phyloP scores from a whole-genome alignment of 352 stramenopile genomes.

The Halophytophthora batemanensis region DNA sequence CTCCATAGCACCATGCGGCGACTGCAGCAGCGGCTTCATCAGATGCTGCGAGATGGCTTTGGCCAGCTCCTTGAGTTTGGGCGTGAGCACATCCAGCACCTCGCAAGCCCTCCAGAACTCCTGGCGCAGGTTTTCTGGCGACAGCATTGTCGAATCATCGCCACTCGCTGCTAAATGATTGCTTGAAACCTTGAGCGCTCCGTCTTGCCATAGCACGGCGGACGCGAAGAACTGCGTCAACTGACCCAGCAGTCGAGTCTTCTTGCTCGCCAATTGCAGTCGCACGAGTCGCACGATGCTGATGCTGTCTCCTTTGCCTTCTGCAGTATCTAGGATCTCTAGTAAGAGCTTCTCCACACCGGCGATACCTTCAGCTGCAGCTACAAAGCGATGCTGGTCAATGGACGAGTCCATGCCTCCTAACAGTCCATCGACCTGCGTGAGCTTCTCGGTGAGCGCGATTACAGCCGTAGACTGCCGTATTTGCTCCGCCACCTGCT shows the following conservation, averaged over 20 bases:
- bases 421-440: slow-evolving; percentile 48
- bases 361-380: slow-evolving; percentile 37
- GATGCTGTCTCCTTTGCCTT: slow-evolving; percentile 8
- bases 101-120: slow-evolving; percentile 65
- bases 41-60: slow-evolving; percentile 47
- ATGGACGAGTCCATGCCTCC: slow-evolving; percentile 46
- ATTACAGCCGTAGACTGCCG: slow-evolving; percentile 64
- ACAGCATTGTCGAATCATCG: slow-evolving; percentile 1
- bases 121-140: slow-evolving; percentile 17
- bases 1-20: slow-evolving; percentile 14
- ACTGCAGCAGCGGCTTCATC: slow-evolving; percentile 48
- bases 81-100: slow-evolving; percentile 37
- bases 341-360: slow-evolving; percentile 35
- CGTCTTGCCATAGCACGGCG: slow-evolving; percentile 39
- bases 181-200: slow-evolving; percentile 28
- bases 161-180: slow-evolving; percentile 3
- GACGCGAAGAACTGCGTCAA: slow-evolving; percentile 46
- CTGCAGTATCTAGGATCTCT: slow-evolving; percentile 11
- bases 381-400: slow-evolving; percentile 41
- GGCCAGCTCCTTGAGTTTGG: slow-evolving; percentile 51
- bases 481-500: slow-evolving; percentile 58
- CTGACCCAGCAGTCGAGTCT: slow-evolving; percentile 44
- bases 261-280: slow-evolving; percentile 51
- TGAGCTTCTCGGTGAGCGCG: slow-evolving; percentile 65
- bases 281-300: slow-evolving; percentile 43